Evolutionary conservation across 768 basidiomycete genomes (phyloP).

Genomic region (Lactifluus echinatus): DNA sequence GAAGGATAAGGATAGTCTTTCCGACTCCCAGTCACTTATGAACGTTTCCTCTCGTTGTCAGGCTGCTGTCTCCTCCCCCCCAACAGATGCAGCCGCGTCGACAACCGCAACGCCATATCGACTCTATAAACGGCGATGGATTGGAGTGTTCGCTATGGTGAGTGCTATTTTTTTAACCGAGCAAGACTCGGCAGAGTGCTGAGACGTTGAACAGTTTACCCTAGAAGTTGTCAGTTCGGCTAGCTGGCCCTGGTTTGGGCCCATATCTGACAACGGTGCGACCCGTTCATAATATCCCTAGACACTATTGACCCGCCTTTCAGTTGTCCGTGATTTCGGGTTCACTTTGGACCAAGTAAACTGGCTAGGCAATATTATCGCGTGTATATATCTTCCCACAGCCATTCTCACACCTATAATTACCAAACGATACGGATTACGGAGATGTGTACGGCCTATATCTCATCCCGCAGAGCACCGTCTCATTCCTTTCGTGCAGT

Average conservation of each 20-base stretch:
- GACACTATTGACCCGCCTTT: background rate
- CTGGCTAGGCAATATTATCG: constrained; percentile 70
- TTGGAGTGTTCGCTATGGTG: constrained; percentile 56
- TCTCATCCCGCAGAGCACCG: background rate
- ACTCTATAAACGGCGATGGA: constrained; percentile 62
- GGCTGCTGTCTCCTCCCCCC: background rate
- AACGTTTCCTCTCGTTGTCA: background rate
- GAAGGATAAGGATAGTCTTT: background rate
- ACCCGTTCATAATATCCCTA: background rate
- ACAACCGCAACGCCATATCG: constrained; percentile 34
- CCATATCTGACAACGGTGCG: constrained; percentile 63
- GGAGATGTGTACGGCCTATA: constrained; percentile 46
- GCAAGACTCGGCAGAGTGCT: background rate
- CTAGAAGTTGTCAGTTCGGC: constrained; percentile 57
- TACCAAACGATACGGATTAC: constrained; percentile 50
- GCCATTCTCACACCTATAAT: constrained; percentile 52
- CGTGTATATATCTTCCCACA: constrained; percentile 52
- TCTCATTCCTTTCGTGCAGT: constrained; percentile 34
- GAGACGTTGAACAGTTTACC: constrained; percentile 36
- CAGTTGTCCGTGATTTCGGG: constrained; percentile 56
- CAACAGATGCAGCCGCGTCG: background rate
- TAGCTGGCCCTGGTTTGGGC: constrained; percentile 75
- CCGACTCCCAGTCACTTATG: background rate
- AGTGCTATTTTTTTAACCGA: constrained; percentile 16
- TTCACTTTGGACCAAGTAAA: constrained; percentile 66